A percentile compares a stretch with the other conserved stretches of the same genome.
Conservation (phyloP, 805 yeast species). For the Spencermartinsiella europaea region DNA sequence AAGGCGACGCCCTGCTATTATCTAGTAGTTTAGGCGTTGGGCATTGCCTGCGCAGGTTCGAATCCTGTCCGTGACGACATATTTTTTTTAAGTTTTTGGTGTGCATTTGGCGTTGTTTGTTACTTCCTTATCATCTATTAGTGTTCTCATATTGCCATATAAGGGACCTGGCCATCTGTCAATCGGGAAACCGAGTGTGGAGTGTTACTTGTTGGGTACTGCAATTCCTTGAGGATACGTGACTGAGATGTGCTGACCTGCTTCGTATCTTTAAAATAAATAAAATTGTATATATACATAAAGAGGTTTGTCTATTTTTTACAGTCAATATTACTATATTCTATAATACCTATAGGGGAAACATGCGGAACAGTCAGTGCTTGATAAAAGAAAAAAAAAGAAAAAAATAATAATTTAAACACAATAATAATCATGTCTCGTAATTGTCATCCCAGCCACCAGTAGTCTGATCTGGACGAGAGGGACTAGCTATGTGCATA, state of each 20-base stretch:
- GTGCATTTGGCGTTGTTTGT: too few relatives aligned
- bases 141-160: too few relatives aligned
- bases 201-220: too few relatives aligned
- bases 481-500: slow-evolving; percentile 23
- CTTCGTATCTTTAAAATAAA: too few relatives aligned
- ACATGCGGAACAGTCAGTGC: background rate
- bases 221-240: too few relatives aligned
- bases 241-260: too few relatives aligned
- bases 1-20: slow-evolving; percentile 87
- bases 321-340: too few relatives aligned
- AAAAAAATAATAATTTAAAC: background rate
- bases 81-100: too few relatives aligned
- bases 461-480: background rate
- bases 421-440: background rate
- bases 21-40: slow-evolving; percentile 58
- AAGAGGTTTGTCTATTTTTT: background rate
- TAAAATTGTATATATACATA: too few relatives aligned
- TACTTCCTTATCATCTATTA: too few relatives aligned
- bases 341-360: background rate
- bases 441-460: background rate
- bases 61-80: slow-evolving; percentile 97
- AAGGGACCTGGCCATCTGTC: too few relatives aligned
- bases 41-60: slow-evolving; percentile 98
- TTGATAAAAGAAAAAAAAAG: background rate
- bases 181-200: too few relatives aligned